A percentile compares a stretch with the other conserved stretches of the same genome.
These are phyloP conservation scores for Penicillium nucicola DNA, from an alignment of 495 filamentous ascomycete genomes.

Conservation along the genomic window DNA sequence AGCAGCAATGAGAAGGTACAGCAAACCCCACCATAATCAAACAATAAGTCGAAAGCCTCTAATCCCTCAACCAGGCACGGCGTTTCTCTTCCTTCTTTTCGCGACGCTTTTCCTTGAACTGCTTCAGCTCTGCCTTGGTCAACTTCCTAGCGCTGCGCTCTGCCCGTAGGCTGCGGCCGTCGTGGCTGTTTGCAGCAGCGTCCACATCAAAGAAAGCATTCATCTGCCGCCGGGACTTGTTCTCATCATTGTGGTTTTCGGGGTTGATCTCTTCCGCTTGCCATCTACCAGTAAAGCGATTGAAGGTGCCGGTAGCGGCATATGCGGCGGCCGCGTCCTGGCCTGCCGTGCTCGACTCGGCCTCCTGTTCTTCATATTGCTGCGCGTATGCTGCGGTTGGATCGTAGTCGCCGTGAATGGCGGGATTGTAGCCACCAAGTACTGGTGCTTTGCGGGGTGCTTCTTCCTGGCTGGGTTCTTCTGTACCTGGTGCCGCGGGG, in stretches of 20 bases:
- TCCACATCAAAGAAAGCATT: slow-evolving; percentile 97
- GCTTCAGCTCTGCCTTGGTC: slow-evolving; percentile 76
- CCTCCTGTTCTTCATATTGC: slow-evolving; percentile 37
- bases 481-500: slow-evolving; percentile 22
- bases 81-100: slow-evolving; percentile 95
- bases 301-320: slow-evolving; percentile 71
- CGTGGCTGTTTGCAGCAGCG: slow-evolving; percentile 88
- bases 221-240: slow-evolving; percentile 86
- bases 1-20: neutral
- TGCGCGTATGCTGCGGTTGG: slow-evolving; percentile 89
- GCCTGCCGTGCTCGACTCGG: slow-evolving; percentile 16
- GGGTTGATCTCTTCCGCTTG: slow-evolving; percentile 62
- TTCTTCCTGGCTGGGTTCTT: slow-evolving; percentile 12
- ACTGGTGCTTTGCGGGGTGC: slow-evolving; percentile 21
- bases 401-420: slow-evolving; percentile 94
- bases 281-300: slow-evolving; percentile 87
- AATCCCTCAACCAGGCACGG: slow-evolving; percentile 87
- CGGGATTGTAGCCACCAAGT: slow-evolving; percentile 84
- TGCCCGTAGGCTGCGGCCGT: slow-evolving; percentile 87
- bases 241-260: slow-evolving; percentile 81
- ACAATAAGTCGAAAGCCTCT: neutral
- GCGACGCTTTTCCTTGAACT: slow-evolving; percentile 67
- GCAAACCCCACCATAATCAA: neutral
- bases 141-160: slow-evolving; percentile 85
- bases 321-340: slow-evolving; percentile 50